Conservation (phyloP, 2,329 filamentous ascomycete species). For the Aspergillus floridensis region DNA sequence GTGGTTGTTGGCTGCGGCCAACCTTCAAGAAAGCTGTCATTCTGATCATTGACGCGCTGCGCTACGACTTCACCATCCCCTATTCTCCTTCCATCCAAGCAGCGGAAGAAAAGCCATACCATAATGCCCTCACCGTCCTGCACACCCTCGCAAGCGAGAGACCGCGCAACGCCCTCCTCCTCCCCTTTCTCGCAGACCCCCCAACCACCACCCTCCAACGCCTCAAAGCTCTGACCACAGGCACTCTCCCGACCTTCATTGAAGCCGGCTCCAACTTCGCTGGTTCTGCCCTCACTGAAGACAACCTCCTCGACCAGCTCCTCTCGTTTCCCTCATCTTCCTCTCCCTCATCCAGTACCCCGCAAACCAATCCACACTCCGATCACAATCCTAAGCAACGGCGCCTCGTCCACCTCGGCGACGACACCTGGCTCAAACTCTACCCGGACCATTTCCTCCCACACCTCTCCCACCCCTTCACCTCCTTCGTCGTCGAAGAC, state of each 20-base stretch:
- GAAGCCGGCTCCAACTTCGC: conserved; percentile 93
- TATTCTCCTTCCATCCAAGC: conserved; percentile 43
- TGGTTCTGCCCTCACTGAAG: conserved; percentile 90
- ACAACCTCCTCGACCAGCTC: conserved; percentile 68
- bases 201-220: conserved; percentile 89
- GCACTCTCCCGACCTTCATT: conserved; percentile 88
- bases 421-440: conserved; percentile 91
- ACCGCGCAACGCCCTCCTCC: conserved; percentile 79
- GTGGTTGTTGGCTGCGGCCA: conserved; percentile 88
- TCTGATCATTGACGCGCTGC: conserved; percentile 85
- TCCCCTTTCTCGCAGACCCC: conserved; percentile 94
- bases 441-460: conserved; percentile 87
- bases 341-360: not conserved
- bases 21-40: conserved; percentile 88
- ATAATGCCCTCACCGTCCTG: conserved; percentile 81
- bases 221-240: conserved; percentile 91
- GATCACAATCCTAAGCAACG: conserved; percentile 38
- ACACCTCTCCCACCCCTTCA: conserved; percentile 80
- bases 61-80: conserved; percentile 94
- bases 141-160: conserved; percentile 72
- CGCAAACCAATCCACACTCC: not conserved
- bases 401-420: conserved; percentile 81
- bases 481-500: conserved; percentile 98
- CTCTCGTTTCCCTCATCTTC: not conserved
- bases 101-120: conserved; percentile 60